Conservation (phyloP, 2,329 filamentous ascomycete species). For the Penicillium oxalicum region DNA sequence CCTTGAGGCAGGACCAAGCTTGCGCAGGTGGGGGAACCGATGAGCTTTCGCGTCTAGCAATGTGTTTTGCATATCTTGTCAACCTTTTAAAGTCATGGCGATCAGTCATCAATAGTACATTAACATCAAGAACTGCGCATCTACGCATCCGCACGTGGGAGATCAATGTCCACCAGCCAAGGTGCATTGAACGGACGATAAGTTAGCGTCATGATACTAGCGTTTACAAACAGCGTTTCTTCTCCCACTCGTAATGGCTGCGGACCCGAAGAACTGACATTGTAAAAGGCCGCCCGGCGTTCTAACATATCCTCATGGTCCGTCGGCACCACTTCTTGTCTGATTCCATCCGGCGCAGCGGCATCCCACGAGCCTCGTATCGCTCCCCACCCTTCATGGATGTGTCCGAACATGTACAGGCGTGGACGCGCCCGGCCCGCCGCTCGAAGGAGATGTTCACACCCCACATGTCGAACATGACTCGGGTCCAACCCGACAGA, state of each 20-base stretch:
- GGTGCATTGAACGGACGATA: conserved; percentile 49
- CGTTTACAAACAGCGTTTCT: conserved; percentile 55
- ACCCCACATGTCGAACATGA: conserved; percentile 44
- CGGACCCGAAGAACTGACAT: conserved; percentile 28
- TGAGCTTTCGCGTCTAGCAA: too few relatives aligned
- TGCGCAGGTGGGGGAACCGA: too few relatives aligned
- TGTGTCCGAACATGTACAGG: conserved; percentile 60
- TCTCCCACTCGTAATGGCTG: conserved; percentile 38
- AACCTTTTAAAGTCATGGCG: too few relatives aligned
- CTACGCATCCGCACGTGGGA: conserved; percentile 22
- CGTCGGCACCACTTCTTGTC: conserved; percentile 14
- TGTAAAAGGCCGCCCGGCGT: conserved; percentile 28
- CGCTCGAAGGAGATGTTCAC: conserved; percentile 49
- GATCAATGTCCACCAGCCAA: conserved; percentile 52
- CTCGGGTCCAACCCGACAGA: conserved; percentile 19
- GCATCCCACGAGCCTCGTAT: conserved; percentile 27
- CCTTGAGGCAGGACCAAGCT: too few relatives aligned
- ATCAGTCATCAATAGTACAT: too few relatives aligned
- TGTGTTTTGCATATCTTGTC: too few relatives aligned
- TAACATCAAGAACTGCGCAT: background rate
- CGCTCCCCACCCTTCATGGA: conserved; percentile 52
- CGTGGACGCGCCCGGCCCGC: conserved; percentile 46
- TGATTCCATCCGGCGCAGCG: conserved; percentile 15
- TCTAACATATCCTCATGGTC: conserved; percentile 27
- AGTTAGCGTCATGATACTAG: conserved; percentile 48